Evolutionary conservation across 176 grass and related monocot genomes (phyloP).

Genomic region (Carex myosuroides): DNA sequence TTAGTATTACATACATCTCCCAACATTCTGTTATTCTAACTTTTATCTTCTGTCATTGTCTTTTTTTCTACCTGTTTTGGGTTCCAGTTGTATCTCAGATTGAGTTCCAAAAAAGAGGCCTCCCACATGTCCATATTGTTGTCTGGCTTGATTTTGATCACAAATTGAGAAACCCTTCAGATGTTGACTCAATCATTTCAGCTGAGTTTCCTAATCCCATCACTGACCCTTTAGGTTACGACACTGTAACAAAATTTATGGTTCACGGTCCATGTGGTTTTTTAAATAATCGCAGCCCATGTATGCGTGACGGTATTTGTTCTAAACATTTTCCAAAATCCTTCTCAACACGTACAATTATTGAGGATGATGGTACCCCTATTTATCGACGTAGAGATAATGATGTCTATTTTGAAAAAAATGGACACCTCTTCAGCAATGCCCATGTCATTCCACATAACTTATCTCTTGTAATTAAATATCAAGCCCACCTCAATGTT

Average conservation of each 20-base stretch:
- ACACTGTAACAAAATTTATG: neutral
- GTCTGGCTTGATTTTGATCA: neutral
- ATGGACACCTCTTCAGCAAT: neutral
- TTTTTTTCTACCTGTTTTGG: neutral
- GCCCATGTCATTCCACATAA: conserved; percentile 10
- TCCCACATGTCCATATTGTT: neutral
- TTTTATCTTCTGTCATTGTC: neutral
- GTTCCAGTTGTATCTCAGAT: conserved; percentile 1
- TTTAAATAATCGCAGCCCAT: neutral
- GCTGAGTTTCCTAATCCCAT: neutral
- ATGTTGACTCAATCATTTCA: neutral
- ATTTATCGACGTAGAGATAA: conserved; percentile 19
- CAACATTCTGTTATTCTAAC: neutral
- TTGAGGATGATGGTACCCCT: conserved; percentile 22
- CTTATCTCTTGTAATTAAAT: neutral
- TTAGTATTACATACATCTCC: no score
- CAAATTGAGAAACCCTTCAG: neutral
- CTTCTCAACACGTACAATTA: neutral
- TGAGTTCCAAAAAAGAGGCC: neutral
- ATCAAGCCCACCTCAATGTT: conserved; percentile 3
- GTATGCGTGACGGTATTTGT: neutral
- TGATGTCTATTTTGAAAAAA: neutral
- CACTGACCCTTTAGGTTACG: neutral
- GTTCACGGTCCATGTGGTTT: conserved; percentile 5
- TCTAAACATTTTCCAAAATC: conserved; percentile 17